Evolutionary conservation across 176 grass and related monocot species (phyloP).

Genomic region (Hordeum marinum): DNA sequence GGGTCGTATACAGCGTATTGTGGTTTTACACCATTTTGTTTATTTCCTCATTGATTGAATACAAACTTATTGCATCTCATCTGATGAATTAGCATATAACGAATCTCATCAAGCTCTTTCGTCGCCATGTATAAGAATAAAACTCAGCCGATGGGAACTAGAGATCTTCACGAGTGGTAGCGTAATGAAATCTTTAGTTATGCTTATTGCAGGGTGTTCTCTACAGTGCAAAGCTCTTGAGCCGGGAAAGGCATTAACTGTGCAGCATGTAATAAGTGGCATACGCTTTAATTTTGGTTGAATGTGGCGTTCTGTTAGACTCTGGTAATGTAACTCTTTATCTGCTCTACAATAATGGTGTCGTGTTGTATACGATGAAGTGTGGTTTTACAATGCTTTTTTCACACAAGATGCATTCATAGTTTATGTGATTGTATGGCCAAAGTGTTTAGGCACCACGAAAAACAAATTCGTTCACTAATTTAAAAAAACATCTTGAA

Average conservation of each 20-base stretch:
- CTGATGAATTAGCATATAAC: not conserved
- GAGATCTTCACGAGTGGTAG: not conserved
- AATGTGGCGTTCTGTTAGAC: not conserved
- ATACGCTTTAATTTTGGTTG: not conserved
- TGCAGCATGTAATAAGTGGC: not conserved
- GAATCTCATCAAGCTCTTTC: not conserved
- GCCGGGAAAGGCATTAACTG: not conserved
- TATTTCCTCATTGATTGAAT: not conserved
- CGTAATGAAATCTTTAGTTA: not conserved
- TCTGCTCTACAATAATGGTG: not conserved
- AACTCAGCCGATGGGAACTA: too few species aligned
- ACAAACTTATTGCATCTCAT: too few species aligned
- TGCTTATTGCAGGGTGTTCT: not conserved
- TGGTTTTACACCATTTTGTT: not conserved
- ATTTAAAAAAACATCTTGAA: too few species aligned
- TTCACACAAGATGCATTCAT: too few species aligned
- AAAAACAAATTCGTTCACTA: too few species aligned
- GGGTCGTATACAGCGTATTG: not conserved
- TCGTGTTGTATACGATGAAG: not conserved
- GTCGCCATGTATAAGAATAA: not conserved
- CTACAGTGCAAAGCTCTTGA: too few species aligned
- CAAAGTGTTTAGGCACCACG: too few species aligned
- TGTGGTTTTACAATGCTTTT: not conserved
- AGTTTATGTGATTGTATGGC: too few species aligned
- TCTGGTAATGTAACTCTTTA: not conserved